phyloP scores from a whole-genome alignment of 2,329 filamentous ascomycete species.

The Paecilomyces dactylethromorphus region DNA sequence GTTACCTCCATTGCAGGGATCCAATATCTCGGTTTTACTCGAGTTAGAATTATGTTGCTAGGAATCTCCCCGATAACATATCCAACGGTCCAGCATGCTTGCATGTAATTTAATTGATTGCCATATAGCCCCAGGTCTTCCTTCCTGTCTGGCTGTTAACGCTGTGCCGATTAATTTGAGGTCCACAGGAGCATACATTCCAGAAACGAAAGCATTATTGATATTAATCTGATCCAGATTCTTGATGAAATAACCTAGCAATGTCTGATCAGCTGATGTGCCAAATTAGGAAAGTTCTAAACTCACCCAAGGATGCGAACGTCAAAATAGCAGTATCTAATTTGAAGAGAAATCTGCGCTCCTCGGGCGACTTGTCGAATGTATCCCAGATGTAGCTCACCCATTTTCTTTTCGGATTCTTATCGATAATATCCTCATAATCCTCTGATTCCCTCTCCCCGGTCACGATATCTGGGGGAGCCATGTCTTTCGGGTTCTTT shows the following conservation, averaged over 20 bases:
- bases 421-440: conserved; percentile 11
- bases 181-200: conserved; percentile 28
- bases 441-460: conserved; percentile 6
- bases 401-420: conserved; percentile 34
- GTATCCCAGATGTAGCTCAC: conserved; percentile 48
- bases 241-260: conserved; percentile 45
- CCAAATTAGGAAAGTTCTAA: not conserved
- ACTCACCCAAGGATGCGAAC: conserved; percentile 37
- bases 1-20: conserved; percentile 42
- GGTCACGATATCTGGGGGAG: conserved; percentile 2
- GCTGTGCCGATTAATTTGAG: not conserved
- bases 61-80: conserved; percentile 52
- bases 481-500: conserved; percentile 9
- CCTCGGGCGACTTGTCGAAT: conserved; percentile 46
- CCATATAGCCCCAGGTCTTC: conserved; percentile 47
- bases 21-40: conserved; percentile 43
- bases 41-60: conserved; percentile 47
- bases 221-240: conserved; percentile 42
- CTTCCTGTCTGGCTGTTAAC: conserved; percentile 29
- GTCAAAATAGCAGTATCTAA: conserved; percentile 43
- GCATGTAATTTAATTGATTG: conserved; percentile 52
- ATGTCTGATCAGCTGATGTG: not conserved
- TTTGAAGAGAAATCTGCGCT: conserved; percentile 44
- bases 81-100: conserved; percentile 54
- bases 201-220: conserved; percentile 43